phyloP scores from a whole-genome alignment of 805 yeast genomes.

The Wickerhamiella azyma region DNA sequence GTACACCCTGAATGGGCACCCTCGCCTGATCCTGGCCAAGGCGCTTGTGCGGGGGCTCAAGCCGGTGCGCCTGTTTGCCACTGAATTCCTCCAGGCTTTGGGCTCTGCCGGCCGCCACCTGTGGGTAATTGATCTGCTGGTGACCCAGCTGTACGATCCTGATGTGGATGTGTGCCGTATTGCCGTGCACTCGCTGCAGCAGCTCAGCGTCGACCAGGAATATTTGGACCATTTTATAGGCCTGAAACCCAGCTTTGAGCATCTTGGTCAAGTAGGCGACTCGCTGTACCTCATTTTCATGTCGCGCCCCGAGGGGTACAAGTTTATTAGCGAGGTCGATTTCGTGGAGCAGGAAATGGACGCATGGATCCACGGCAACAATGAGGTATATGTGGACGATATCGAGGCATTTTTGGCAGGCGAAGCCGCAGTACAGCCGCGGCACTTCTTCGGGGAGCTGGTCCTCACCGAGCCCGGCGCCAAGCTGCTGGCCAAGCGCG shows the following conservation, averaged over 20 bases:
- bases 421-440: slow-evolving; percentile 27
- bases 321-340: slow-evolving; percentile 42
- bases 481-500: slow-evolving; percentile 39
- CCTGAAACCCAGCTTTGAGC: slow-evolving; percentile 43
- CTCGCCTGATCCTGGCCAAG: slow-evolving; percentile 52
- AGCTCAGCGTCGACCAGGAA: slow-evolving; percentile 35
- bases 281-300: slow-evolving; percentile 51
- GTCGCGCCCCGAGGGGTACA: slow-evolving; percentile 56
- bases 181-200: slow-evolving; percentile 43
- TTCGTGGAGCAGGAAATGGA: slow-evolving; percentile 53
- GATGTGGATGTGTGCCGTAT: slow-evolving; percentile 39
- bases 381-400: slow-evolving; percentile 23
- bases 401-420: slow-evolving; percentile 24
- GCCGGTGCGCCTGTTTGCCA: slow-evolving; percentile 42
- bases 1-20: slow-evolving; percentile 46
- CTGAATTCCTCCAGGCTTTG: slow-evolving; percentile 37
- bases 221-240: slow-evolving; percentile 39
- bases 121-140: slow-evolving; percentile 42
- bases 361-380: slow-evolving; percentile 41
- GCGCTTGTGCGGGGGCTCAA: slow-evolving; percentile 44
- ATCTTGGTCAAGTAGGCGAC: slow-evolving; percentile 38
- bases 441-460: slow-evolving; percentile 68
- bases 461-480: slow-evolving; percentile 75
- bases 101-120: slow-evolving; percentile 15
- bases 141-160: slow-evolving; percentile 58